A percentile compares a stretch with the other conserved stretches of the same genome.
Evolutionary conservation across 352 stramenopile genomes (phyloP).

Genomic region (Pythium phragmiticola): DNA sequence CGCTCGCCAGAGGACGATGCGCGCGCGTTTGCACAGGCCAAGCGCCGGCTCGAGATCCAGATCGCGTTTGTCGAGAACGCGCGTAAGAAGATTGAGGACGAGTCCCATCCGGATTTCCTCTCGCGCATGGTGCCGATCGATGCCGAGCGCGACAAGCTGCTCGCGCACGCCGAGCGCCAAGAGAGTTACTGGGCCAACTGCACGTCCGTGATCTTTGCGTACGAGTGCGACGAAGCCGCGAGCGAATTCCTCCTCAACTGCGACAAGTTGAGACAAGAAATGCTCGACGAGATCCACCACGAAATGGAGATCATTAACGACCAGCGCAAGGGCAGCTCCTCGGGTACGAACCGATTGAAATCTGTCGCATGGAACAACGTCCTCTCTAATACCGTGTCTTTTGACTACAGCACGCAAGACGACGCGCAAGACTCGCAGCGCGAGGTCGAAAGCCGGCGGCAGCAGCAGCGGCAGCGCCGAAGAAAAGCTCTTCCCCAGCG

Average conservation of each 20-base stretch:
- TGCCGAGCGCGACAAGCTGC: constrained; percentile 45
- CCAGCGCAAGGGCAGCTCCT: constrained; percentile 59
- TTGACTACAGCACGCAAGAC: constrained; percentile 48
- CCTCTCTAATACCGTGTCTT: too few relatives aligned
- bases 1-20: constrained; percentile 22
- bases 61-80: constrained; percentile 72
- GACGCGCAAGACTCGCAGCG: constrained; percentile 75
- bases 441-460: constrained; percentile 48
- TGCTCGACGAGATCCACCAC: constrained; percentile 84
- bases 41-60: constrained; percentile 50
- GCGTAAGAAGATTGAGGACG: constrained; percentile 53
- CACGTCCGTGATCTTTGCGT: constrained; percentile 72
- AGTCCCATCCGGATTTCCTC: constrained; percentile 69
- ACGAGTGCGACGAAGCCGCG: constrained; percentile 78
- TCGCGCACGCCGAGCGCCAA: constrained; percentile 41
- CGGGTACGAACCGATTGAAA: constrained; percentile 27
- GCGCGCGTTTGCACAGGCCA: constrained; percentile 18
- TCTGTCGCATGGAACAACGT: not conserved
- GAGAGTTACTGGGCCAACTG: constrained; percentile 57
- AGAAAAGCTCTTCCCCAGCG: constrained; percentile 18
- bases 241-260: constrained; percentile 75
- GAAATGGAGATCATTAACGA: constrained; percentile 83
- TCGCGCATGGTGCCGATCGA: constrained; percentile 41
- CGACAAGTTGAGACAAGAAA: constrained; percentile 78
- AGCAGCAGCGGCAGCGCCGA: constrained; percentile 18